A percentile compares a stretch with the other conserved stretches of the same genome.
Conservation (phyloP, 2,329 filamentous ascomycete species). For the Cercospora sp. region DNA sequence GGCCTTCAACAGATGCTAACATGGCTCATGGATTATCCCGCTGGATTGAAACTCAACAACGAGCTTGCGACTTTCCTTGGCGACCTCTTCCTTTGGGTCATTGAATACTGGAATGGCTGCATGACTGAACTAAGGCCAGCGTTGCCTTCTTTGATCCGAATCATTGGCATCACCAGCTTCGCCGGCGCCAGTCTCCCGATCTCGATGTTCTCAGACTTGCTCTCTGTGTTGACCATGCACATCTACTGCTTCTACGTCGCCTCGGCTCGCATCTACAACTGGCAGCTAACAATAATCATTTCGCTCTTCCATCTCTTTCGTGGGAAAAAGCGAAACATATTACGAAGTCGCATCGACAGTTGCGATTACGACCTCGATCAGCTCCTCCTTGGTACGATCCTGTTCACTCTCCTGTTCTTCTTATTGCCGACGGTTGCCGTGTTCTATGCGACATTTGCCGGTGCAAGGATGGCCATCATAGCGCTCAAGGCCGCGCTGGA, state of each 20-base stretch:
- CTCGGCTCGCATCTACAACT: slow-evolving; percentile 94
- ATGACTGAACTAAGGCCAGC: slow-evolving; percentile 75
- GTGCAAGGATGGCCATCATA: slow-evolving; percentile 93
- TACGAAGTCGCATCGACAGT: slow-evolving; percentile 95
- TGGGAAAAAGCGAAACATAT: slow-evolving; percentile 95
- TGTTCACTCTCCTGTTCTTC: slow-evolving; percentile 95
- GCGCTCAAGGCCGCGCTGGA: slow-evolving; percentile 87
- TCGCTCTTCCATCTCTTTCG: slow-evolving; percentile 98
- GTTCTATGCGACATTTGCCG: slow-evolving; percentile 95
- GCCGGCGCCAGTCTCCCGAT: slow-evolving; percentile 97
- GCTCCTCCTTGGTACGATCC: slow-evolving; percentile 89
- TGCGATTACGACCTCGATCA: slow-evolving; percentile 99
- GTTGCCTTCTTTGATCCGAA: slow-evolving; percentile 83
- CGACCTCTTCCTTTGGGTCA: slow-evolving; percentile 96
- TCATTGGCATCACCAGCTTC: slow-evolving; percentile 93
- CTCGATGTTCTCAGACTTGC: slow-evolving; percentile 87
- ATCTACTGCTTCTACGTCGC: slow-evolving; percentile 98
- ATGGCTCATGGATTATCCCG: slow-evolving; percentile 96
- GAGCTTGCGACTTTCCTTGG: slow-evolving; percentile 93
- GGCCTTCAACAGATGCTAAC: slow-evolving; percentile 84
- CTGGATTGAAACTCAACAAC: slow-evolving; percentile 90
- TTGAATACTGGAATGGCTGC: slow-evolving; percentile 91
- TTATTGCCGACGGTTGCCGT: slow-evolving; percentile 91
- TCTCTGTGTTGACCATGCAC: slow-evolving; percentile 88
- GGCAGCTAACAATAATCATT: slow-evolving; percentile 94